Base-by-base conservation (phyloP, 176 grass and related monocot species). In the Panicum miliaceum region DNA sequence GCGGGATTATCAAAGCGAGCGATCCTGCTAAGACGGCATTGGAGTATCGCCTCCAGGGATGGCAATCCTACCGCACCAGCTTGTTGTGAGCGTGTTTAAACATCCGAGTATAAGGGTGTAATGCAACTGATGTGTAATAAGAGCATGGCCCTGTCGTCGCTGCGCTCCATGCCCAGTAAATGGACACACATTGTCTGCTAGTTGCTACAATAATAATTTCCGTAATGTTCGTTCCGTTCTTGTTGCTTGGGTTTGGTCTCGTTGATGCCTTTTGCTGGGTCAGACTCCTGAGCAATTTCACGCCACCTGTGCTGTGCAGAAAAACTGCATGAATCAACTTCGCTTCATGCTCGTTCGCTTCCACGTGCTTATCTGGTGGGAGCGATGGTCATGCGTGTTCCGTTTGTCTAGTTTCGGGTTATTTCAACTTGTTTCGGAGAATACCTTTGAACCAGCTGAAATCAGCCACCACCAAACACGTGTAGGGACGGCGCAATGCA, bases 21-120 rank as follows among this genome's bases (percentile, higher is more conserved):
- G 63, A 98, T 78, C 89, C 93, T 7, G 19, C 73, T 19, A 74
- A 81, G 83, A 54, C 68, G 0, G 96, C 93, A 4, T 75, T 85
- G 38, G 89, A 95, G 84, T 94, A 87, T 45, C 84, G 93, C 38
- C 50, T 89, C 38, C 88, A 92, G 81, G 93, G 96, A 51, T 95
- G 96, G 96, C 80, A 92, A 36, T 91, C 91, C 0, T 95, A 98
- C 80, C 85, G 81, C n/a, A 76, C 73, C 41, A 92, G 86, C 69
- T 89, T 88, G 58, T 43, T 78, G 37, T 93, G 82, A 83, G 71
- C 47, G 42, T 70, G 20, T 29, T 36, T 12, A 20, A 26, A 45
- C 3, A 58, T 20, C 53, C 32, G 15, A 51, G n/a, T 15, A 34
- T 11, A 50, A 56, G 43, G 82, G 42, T 19, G 42, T 63, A 45